Base-by-base conservation (phyloP, 139 green algal genomes). In the Tetraselmis chui region DNA sequence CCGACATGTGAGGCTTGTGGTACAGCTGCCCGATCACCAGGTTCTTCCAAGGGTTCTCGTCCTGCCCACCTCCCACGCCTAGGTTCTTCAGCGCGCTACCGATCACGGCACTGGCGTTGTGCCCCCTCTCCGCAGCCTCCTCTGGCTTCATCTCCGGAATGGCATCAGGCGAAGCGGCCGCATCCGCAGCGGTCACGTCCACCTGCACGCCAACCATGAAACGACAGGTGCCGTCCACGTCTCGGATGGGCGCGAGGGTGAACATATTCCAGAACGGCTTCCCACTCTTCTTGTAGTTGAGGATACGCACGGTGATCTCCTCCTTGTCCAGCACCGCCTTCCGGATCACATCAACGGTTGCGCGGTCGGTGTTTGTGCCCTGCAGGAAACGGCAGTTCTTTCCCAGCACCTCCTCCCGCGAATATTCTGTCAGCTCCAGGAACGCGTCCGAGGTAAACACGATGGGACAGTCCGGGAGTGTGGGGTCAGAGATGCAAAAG, bases 221-320 rank as follows among this genome's bases (percentile, higher is more conserved):
- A 29, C 93, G 89, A 2, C 94, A 85, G 1, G 85, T 89, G 30
- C 93, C 94, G 32, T 95, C 89, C 59, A 91, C 87, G 86, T 97
- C 94, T 76, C 87, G 85, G 84, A 99, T 97, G 74, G 96, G 93
- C 26, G 95, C 94, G 32, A 99, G 81, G 2, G 95, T 97, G 79
- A 99, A 95, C 93, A 99, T 97, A 88, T 99, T 99, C 96, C 96
- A 99, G 81, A 99, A 99, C 24, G 92, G 86, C 75, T 87, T 85
- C 26, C 94, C 95, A 59, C 83, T 82, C 86, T 95, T 95, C 76
- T 85, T 93, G 92, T 99, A 99, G 89, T 99, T 99, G 28, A 99
- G 92, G 83, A 99, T 85, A 31, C 94, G 89, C 25, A 98, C 95
- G 0, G 93, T 98, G 76, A 92, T 91, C 85, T 97, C 94, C 0